These are phyloP conservation scores for Eucalyptus pauciflora DNA, from an alignment of 345 rosid genomes.

Conservation along the genomic window DNA sequence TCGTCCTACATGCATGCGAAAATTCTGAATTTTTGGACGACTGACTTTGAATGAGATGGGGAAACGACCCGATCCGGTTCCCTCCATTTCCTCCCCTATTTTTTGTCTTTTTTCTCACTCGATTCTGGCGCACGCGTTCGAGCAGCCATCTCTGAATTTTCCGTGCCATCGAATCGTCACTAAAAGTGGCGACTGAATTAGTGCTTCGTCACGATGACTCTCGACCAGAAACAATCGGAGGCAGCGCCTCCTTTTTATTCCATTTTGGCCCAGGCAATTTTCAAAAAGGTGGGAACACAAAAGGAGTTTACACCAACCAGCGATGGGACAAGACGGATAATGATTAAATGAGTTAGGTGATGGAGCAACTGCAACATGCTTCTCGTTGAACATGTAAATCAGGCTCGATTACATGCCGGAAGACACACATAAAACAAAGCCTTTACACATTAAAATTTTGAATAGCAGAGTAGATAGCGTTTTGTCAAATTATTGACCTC, in stretches of 20 bases:
- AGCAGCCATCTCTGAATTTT: background rate
- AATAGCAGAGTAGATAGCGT: background rate
- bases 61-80: background rate
- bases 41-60: background rate
- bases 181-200: background rate
- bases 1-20: background rate
- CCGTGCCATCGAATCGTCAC: background rate
- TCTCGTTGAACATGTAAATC: background rate
- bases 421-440: background rate
- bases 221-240: background rate
- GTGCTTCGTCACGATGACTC: background rate
- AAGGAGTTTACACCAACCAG: background rate
- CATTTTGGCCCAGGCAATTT: background rate
- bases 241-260: background rate
- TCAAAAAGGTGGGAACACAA: background rate
- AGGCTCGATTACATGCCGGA: background rate
- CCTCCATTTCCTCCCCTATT: background rate
- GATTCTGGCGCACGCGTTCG: background rate
- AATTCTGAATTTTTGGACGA: background rate
- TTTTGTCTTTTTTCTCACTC: background rate
- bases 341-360: background rate
- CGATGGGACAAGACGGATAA: background rate
- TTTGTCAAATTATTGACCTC: background rate
- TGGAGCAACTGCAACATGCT: background rate
- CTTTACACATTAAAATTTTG: background rate